Percentiles rank a stretch among this genome's conserved stretches.
Evolutionary conservation across 169 alveolate genomes (phyloP).

Genomic region (Cryptosporidium canis): DNA sequence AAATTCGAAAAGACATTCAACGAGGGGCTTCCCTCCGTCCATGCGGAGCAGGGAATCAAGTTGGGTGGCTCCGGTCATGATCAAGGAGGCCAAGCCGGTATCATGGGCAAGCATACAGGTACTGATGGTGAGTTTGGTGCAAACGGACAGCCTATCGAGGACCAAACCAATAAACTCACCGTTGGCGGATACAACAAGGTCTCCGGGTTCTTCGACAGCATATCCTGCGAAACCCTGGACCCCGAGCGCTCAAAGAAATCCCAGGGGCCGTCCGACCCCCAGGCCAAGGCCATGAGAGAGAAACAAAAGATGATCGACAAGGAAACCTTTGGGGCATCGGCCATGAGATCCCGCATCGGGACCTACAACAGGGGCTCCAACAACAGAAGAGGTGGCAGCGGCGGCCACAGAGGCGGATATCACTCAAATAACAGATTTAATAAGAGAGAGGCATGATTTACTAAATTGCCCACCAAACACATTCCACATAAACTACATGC

Average conservation of each 20-base stretch:
- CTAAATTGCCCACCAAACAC: not conserved
- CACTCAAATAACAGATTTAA: constrained; percentile 8
- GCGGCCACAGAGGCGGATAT: not conserved
- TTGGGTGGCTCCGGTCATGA: not conserved
- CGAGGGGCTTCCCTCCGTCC: not conserved
- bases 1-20: constrained; percentile 41
- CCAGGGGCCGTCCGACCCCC: constrained; percentile 41
- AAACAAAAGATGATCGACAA: constrained; percentile 52
- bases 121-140: not conserved
- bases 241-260: constrained; percentile 43
- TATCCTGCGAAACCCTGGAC: constrained; percentile 65
- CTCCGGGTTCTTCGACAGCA: constrained; percentile 67
- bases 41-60: not conserved
- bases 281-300: constrained; percentile 43
- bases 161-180: not conserved
- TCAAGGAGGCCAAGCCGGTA: not conserved
- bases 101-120: not conserved
- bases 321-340: constrained; percentile 64
- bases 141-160: not conserved
- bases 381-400: not conserved
- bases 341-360: constrained; percentile 7
- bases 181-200: constrained; percentile 64
- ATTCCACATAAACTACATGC: not conserved
- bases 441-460: constrained; percentile 1
- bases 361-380: constrained; percentile 44